Evolutionary conservation across 805 yeast genomes (phyloP), one percentile per base, ranked within the genome.

Genomic region (Wickerhamiella spandovensis): DNA sequence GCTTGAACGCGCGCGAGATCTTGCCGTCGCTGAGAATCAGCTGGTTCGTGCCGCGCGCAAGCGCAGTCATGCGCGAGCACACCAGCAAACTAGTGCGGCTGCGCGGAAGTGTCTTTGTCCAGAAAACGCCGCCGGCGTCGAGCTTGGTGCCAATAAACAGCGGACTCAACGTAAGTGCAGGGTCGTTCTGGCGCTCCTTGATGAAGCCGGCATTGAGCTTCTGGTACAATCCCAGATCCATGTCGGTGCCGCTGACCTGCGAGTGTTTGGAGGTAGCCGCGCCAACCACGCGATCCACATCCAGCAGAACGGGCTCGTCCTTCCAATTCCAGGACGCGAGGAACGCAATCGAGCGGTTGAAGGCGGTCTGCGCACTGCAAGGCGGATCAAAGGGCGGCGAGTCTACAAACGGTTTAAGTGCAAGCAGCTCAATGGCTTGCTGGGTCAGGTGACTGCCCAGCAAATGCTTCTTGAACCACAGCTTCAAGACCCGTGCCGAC

Each of bases 271-370:
- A 47, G 13, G 44, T 44, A 3, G 17, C 48, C 21, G 45, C 17
- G 35, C 47, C 41, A 39, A 42, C 47, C 52, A 47, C 21, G 8
- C 49, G 56, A 22, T 82, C 79, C 56, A 86, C 67, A 60, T 92
- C 97, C 53, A 92, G 67, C 49, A 89, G 76, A 53, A 92, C 67
- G 1, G 95, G 83, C 45, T 82, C 87, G 54, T 84, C 94, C 58
- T 78, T 82, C 98, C 98, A 92, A 64, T 92, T 88, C 98, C 98
- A 92, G 43, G 67, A 67, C 23, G 95, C 74, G 44, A 92, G 64
- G 59, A 82, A 84, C 45, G 76, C 70, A 38, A 92, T 63, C 12
- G 81, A 75, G 52, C 92, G 80, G 52, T 85, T 68, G 62, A 92
- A 87, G 5, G 95, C 98, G 50, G 82, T 75, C 54, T 79, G 81